phyloP scores from a whole-genome alignment of 805 yeast genomes.

The Saccharomycopsis selenospora region DNA sequence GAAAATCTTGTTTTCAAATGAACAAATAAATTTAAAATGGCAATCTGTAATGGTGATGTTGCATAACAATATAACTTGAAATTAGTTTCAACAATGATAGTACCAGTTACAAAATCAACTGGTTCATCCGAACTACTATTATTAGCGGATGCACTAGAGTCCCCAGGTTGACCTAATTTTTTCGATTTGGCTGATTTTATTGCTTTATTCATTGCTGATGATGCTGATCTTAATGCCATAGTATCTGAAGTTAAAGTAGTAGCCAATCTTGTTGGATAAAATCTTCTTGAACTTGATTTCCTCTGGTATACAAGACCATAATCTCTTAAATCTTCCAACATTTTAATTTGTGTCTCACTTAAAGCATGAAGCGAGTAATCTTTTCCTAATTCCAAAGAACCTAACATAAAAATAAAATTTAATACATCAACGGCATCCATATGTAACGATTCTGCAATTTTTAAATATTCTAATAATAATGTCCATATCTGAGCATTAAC shows the following conservation, averaged over 20 bases:
- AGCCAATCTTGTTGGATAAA: slow-evolving; percentile 87
- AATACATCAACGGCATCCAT: slow-evolving; percentile 96
- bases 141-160: slow-evolving; percentile 10
- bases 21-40: slow-evolving; percentile 81
- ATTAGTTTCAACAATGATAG: slow-evolving; percentile 86
- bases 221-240: slow-evolving; percentile 60
- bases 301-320: slow-evolving; percentile 81
- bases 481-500: slow-evolving; percentile 95
- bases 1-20: slow-evolving; percentile 78
- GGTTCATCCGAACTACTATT: slow-evolving; percentile 21
- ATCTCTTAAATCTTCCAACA: slow-evolving; percentile 86
- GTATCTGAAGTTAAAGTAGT: slow-evolving; percentile 85
- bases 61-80: slow-evolving; percentile 91
- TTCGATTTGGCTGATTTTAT: slow-evolving; percentile 31
- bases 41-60: slow-evolving; percentile 89
- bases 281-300: slow-evolving; percentile 49
- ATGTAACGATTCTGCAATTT: slow-evolving; percentile 71
- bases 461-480: slow-evolving; percentile 74
- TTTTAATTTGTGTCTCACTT: slow-evolving; percentile 71
- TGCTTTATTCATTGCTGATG: slow-evolving; percentile 68
- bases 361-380: slow-evolving; percentile 68
- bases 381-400: slow-evolving; percentile 85
- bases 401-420: slow-evolving; percentile 87
- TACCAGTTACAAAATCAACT: slow-evolving; percentile 39
- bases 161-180: slow-evolving; percentile 8